These are phyloP conservation scores for Quercus berberidifolia DNA, from an alignment of 306 rosid genomes.

Conservation along the genomic window DNA sequence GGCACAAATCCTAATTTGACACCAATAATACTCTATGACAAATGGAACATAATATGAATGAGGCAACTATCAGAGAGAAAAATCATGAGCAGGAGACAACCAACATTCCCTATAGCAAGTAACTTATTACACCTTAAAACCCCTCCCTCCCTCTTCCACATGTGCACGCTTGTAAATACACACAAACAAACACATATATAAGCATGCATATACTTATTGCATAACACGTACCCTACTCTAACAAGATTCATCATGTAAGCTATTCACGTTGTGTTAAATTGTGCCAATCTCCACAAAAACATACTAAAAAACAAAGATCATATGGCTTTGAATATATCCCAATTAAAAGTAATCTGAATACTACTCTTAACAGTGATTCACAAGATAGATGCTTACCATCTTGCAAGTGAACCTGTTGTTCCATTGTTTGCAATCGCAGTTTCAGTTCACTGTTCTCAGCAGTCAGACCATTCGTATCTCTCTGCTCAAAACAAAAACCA, in stretches of 20 bases:
- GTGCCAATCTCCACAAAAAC: not conserved
- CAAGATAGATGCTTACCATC: constrained; percentile 55
- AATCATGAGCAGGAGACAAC: not conserved
- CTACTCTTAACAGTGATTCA: constrained; percentile 1
- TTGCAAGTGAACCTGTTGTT: constrained; percentile 95
- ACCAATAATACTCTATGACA: not conserved
- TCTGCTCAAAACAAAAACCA: constrained; percentile 39
- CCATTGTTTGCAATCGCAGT: constrained; percentile 93
- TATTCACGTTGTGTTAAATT: not conserved
- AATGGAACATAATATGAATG: not conserved
- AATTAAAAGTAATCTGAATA: not conserved
- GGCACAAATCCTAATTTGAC: not conserved
- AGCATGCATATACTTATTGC: not conserved
- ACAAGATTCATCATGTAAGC: not conserved
- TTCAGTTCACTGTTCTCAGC: constrained; percentile 91
- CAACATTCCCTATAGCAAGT: not conserved
- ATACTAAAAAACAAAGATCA: not conserved
- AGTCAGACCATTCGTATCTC: constrained; percentile 85
- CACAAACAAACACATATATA: too few relatives aligned
- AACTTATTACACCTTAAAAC: too few relatives aligned
- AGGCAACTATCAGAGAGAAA: not conserved
- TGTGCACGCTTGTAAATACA: too few relatives aligned
- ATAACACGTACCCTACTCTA: not conserved
- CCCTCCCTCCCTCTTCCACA: too few relatives aligned
- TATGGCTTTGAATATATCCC: not conserved